Evolutionary conservation across 148 eudicot genomes (phyloP).

Genomic region (Nepenthes mirabilis): DNA sequence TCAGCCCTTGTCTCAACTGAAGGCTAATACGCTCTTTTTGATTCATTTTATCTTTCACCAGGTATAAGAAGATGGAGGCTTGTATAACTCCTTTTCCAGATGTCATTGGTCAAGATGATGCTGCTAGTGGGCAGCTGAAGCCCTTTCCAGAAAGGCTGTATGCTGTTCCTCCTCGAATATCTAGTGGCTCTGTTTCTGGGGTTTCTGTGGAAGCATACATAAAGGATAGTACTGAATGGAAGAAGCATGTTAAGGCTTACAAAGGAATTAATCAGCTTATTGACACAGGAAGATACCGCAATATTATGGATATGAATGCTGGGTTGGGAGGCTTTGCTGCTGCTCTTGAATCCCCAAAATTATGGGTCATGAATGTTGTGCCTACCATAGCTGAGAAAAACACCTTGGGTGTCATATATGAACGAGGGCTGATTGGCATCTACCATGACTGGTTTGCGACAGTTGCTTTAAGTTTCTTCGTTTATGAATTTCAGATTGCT

Average conservation of each 20-base stretch:
- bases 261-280: slow-evolving; percentile 18
- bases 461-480: slow-evolving; percentile 1
- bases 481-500: background rate
- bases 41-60: slow-evolving; percentile 5
- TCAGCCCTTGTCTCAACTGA: background rate
- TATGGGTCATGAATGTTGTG: slow-evolving; percentile 38
- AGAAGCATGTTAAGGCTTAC: slow-evolving; percentile 30
- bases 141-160: slow-evolving; percentile 25
- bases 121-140: slow-evolving; percentile 16
- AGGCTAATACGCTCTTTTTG: background rate
- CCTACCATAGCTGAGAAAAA: slow-evolving; percentile 26
- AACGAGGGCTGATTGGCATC: slow-evolving; percentile 35
- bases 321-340: slow-evolving; percentile 33
- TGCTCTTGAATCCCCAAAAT: slow-evolving; percentile 21
- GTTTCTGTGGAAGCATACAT: slow-evolving; percentile 20
- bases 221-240: slow-evolving; percentile 23
- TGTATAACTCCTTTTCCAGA: slow-evolving; percentile 61
- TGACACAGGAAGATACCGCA: slow-evolving; percentile 28
- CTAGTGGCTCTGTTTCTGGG: slow-evolving; percentile 21
- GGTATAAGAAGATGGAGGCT: slow-evolving; percentile 96
- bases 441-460: slow-evolving; percentile 28
- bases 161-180: slow-evolving; percentile 25
- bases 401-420: slow-evolving; percentile 23
- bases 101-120: slow-evolving; percentile 12
- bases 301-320: slow-evolving; percentile 35